Evolutionary conservation across 2,329 filamentous ascomycete species (phyloP).

Genomic region (Elsinoe perseae): DNA sequence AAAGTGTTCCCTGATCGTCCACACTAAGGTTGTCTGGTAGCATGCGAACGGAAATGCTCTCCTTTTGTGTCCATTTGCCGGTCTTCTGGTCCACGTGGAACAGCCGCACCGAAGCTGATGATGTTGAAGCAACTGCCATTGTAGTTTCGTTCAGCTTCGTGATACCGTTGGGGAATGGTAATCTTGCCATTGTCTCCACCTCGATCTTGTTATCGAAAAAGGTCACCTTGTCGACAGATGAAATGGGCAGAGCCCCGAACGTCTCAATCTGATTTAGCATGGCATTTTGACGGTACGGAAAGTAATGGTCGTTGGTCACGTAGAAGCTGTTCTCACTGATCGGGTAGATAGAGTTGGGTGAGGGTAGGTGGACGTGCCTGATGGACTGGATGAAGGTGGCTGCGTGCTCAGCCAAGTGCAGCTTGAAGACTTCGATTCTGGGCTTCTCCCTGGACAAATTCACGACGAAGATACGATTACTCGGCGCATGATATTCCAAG

Average conservation of each 20-base stretch:
- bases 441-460: conserved; percentile 34
- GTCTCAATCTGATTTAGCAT: conserved; percentile 34
- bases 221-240: conserved; percentile 32
- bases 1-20: conserved; percentile 31
- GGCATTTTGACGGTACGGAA: conserved; percentile 24
- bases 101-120: conserved; percentile 30
- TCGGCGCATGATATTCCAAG: conserved; percentile 31
- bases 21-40: conserved; percentile 36
- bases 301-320: conserved; percentile 39
- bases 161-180: conserved; percentile 39
- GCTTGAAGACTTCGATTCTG: conserved; percentile 31
- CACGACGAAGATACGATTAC: conserved; percentile 33
- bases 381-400: conserved; percentile 29
- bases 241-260: conserved; percentile 31
- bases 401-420: conserved; percentile 23
- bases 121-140: conserved; percentile 34
- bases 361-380: conserved; percentile 26
- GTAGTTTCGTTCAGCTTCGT: conserved; percentile 30
- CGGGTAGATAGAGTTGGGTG: conserved; percentile 35
- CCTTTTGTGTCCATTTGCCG: conserved; percentile 17
- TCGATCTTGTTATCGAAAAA: conserved; percentile 4
- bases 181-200: conserved; percentile 24
- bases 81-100: conserved; percentile 25
- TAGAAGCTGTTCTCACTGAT: conserved; percentile 30
- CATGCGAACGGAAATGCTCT: conserved; percentile 25